These are phyloP conservation scores for Henningerozyma blattae DNA, from an alignment of 805 yeast species.

Conservation along the genomic window DNA sequence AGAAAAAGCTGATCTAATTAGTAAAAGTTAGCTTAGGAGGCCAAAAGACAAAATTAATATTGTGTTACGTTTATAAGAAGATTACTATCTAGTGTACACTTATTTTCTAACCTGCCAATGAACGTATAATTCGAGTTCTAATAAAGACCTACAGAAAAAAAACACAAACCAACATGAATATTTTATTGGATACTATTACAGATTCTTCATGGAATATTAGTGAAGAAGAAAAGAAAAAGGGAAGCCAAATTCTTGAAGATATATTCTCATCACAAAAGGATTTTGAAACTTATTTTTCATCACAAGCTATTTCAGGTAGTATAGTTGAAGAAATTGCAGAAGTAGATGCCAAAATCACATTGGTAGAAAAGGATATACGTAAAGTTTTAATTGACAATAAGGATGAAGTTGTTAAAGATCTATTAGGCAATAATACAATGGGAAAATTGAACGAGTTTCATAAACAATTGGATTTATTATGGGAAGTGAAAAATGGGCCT, in stretches of 20 bases:
- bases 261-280: conserved; percentile 39
- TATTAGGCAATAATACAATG: conserved; percentile 20
- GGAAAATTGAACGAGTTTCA: conserved; percentile 9
- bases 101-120: too few species aligned
- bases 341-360: conserved; percentile 43
- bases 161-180: too few species aligned
- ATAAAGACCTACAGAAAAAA: too few species aligned
- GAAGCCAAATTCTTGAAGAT: conserved; percentile 25
- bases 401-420: conserved; percentile 31
- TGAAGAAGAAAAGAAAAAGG: conserved; percentile 16
- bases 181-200: not conserved
- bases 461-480: conserved; percentile 16
- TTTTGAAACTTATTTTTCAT: conserved; percentile 31
- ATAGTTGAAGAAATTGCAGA: conserved; percentile 63
- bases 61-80: too few species aligned
- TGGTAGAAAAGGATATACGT: conserved; percentile 34
- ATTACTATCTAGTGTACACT: too few species aligned
- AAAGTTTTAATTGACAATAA: conserved; percentile 27
- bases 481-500: conserved; percentile 20
- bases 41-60: too few species aligned
- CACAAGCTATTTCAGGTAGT: conserved; percentile 25
- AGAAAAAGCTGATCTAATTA: too few species aligned
- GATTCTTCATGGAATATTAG: conserved; percentile 10
- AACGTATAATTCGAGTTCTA: too few species aligned
- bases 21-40: too few species aligned